Conservation (phyloP, 2,329 filamentous ascomycete species). For the Fulvia fulva region DNA sequence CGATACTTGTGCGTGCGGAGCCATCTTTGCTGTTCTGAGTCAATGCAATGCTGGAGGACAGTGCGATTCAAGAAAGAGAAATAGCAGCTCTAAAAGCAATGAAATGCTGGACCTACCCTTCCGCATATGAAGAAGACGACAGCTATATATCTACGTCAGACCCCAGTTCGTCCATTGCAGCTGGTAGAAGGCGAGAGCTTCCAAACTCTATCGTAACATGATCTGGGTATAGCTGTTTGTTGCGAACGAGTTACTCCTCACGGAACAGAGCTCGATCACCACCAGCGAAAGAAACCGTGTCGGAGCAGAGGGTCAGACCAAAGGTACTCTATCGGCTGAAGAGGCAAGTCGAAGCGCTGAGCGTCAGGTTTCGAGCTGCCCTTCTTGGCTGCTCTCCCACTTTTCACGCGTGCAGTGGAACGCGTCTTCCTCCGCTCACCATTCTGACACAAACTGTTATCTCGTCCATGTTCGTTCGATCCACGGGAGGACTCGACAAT, state of each 20-base stretch:
- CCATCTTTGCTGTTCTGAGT: conserved; percentile 17
- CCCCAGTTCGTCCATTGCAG: neutral
- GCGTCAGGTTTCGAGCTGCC: conserved; percentile 2
- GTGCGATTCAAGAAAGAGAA: neutral
- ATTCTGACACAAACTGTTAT: neutral
- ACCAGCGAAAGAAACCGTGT: conserved; percentile 1
- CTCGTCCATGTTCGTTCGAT: neutral
- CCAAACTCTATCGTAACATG: conserved; percentile 17
- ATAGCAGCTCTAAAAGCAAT: neutral
- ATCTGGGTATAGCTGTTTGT: conserved; percentile 6
- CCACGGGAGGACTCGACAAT: neutral
- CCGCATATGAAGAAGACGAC: neutral
- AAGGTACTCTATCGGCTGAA: conserved; percentile 4
- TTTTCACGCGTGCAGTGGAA: conserved; percentile 1
- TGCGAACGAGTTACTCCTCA: neutral
- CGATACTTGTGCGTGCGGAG: conserved; percentile 22
- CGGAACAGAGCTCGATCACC: neutral
- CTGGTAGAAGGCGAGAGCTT: conserved; percentile 6
- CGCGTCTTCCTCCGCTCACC: conserved; percentile 1
- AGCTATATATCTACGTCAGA: conserved; percentile 19
- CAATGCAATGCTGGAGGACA: neutral
- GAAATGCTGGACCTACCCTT: neutral
- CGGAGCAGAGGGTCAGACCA: conserved; percentile 4
- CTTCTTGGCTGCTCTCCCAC: neutral
- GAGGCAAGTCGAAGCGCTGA: conserved; percentile 15